phyloP scores from a whole-genome alignment of 371 early-diverging fungal species.

The Syncephalis plumigaleata region DNA sequence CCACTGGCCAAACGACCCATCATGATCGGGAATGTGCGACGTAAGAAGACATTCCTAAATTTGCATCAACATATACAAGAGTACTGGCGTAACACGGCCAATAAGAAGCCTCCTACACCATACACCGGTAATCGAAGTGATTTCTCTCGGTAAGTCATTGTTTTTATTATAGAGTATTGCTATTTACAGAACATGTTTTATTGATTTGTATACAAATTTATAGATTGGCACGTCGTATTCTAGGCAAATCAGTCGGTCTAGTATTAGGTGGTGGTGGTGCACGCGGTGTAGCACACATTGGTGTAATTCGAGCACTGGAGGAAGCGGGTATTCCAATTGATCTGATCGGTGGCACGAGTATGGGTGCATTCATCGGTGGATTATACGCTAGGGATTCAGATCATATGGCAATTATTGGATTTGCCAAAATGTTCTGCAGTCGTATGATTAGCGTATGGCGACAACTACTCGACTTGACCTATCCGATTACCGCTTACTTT shows the following conservation, averaged over 20 bases:
- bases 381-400: slow-evolving; percentile 86
- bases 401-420: slow-evolving; percentile 67
- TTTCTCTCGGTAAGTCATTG: slow-evolving; percentile 46
- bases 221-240: slow-evolving; percentile 83
- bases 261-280: slow-evolving; percentile 99
- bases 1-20: slow-evolving; percentile 35
- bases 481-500: slow-evolving; percentile 84
- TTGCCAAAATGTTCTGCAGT: slow-evolving; percentile 70
- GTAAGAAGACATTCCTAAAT: slow-evolving; percentile 40
- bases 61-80: slow-evolving; percentile 49
- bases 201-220: no score
- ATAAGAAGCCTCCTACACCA: slow-evolving; percentile 12
- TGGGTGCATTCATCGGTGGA: slow-evolving; percentile 95
- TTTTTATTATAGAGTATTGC: no score
- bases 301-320: slow-evolving; percentile 92
- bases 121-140: slow-evolving; percentile 33
- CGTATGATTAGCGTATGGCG: slow-evolving; percentile 79
- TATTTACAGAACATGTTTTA: no score
- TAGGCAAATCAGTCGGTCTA: slow-evolving; percentile 89
- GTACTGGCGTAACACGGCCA: slow-evolving; percentile 26
- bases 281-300: slow-evolving; percentile 92
- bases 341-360: slow-evolving; percentile 95
- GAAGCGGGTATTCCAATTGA: slow-evolving; percentile 98
- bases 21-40: slow-evolving; percentile 23
- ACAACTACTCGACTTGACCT: slow-evolving; percentile 87